phyloP scores from a whole-genome alignment of 495 filamentous ascomycete genomes.

The Daldinia bambusicola region DNA sequence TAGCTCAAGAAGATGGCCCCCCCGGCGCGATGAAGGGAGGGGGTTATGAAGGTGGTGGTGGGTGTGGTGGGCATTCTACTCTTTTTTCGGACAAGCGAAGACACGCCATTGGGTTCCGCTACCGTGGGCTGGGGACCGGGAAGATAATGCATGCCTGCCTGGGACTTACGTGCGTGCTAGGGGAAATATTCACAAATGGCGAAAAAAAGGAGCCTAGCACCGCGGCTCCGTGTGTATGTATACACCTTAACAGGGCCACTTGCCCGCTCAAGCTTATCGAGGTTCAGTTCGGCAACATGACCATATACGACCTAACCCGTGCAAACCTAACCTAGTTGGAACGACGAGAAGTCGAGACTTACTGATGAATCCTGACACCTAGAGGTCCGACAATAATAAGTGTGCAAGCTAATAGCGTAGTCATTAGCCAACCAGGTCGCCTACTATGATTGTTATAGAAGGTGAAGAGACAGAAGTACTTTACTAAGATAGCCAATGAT shows the following conservation, averaged over 20 bases:
- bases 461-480: constrained; percentile 7
- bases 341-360: constrained; percentile 7
- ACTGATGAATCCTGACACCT: constrained; percentile 20
- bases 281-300: constrained; percentile 9
- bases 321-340: constrained; percentile 27
- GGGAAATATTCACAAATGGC: constrained; percentile 26
- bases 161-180: constrained; percentile 41
- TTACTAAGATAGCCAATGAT: constrained; percentile 39
- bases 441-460: background rate
- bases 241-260: constrained; percentile 33
- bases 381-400: constrained; percentile 14
- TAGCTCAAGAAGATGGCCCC: constrained; percentile 18
- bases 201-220: constrained; percentile 23
- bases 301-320: constrained; percentile 6
- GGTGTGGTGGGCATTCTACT: constrained; percentile 21
- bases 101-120: constrained; percentile 43
- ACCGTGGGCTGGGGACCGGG: constrained; percentile 42
- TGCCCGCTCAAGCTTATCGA: constrained; percentile 37
- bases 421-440: constrained; percentile 16
- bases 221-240: constrained; percentile 21
- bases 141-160: constrained; percentile 42
- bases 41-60: constrained; percentile 32
- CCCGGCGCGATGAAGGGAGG: constrained; percentile 23
- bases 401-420: constrained; percentile 13
- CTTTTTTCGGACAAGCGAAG: constrained; percentile 42